phyloP scores from a whole-genome alignment of 352 stramenopile genomes.

The Phytophthora sp. region DNA sequence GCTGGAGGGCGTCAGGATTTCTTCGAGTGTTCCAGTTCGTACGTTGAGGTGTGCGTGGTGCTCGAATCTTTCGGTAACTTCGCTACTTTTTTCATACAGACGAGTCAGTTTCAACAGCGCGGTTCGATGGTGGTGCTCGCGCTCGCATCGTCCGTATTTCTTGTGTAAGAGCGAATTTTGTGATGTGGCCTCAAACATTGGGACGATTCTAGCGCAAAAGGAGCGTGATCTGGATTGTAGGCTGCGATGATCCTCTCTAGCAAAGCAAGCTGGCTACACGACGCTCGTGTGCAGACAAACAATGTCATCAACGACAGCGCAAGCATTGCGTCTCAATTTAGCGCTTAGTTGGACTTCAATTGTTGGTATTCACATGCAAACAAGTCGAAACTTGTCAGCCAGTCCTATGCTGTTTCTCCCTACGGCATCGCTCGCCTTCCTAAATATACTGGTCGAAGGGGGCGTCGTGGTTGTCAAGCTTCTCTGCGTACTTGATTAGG shows the following conservation, averaged over 20 bases:
- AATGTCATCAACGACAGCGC: too few relatives aligned
- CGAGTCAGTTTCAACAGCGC: slow-evolving; percentile 8
- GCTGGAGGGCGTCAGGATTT: slow-evolving; percentile 1
- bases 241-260: too few relatives aligned
- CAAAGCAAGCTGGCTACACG: too few relatives aligned
- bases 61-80: neutral
- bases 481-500: slow-evolving; percentile 86
- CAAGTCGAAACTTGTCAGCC: slow-evolving; percentile 30
- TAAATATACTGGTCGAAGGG: slow-evolving; percentile 71
- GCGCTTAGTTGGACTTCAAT: slow-evolving; percentile 15
- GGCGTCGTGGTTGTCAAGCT: slow-evolving; percentile 72
- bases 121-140: neutral
- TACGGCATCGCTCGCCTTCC: slow-evolving; percentile 26
- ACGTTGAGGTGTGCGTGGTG: neutral
- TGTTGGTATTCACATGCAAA: slow-evolving; percentile 43
- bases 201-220: too few relatives aligned
- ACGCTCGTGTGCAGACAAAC: neutral
- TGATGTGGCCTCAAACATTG: too few relatives aligned
- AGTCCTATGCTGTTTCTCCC: slow-evolving; percentile 32
- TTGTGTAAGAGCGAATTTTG: slow-evolving; percentile 1
- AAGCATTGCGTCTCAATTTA: slow-evolving; percentile 15
- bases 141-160: slow-evolving; percentile 2
- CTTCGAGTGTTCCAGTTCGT: neutral
- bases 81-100: slow-evolving; percentile 20
- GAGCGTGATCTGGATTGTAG: too few relatives aligned